Evolutionary conservation across 179 eudicot species (phyloP), one percentile per base, ranked within the genome.

Genomic region (Beta lomatogona): DNA sequence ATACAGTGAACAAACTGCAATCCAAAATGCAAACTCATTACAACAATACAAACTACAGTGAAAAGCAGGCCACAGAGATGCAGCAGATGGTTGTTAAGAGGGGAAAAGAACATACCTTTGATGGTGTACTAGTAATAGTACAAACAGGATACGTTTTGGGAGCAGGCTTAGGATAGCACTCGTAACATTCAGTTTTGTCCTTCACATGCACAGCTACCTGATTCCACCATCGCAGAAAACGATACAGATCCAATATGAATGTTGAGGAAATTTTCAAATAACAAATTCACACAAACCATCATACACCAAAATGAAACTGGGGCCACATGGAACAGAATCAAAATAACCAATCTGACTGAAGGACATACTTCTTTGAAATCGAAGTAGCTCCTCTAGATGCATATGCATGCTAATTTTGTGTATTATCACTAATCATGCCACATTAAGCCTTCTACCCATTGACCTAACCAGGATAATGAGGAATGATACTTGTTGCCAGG

Each of bases 1-100:
- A 95, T 92, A 85, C 99, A 95, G 90, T 95, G 99, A 85, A 95
- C 95, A 91, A 92, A 95, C 98, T 95, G 94, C 90, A 88, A 83
- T 22, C 31, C 77, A 71, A 57, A 52, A 48, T 7, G 46, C 21
- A 22, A 65, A 77, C 55, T 22, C 28, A n/a, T 41, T 58, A 70
- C 68, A 54, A 9, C 75, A 77, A 65, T 9, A 69, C 16, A 55
- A 73, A 64, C 41, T 31, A 41, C 59, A 41, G 50, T 58, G 59
- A 53, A 61, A 65, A 45, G 55, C 46, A 45, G 68, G 77, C 16
- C 54, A 64, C 69, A 76, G 55, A 74, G 68, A n/a, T 14, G 52
- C 28, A 73, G 19, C 55, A 76, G 82, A 75, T 65, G 6, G 68
- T n/a, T 64, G 13, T 6, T 31, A 31, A 71, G 28, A 48, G 25